A percentile compares a stretch with the other conserved stretches of the same genome.
Evolutionary conservation across 768 basidiomycete genomes (phyloP).

Genomic region (Mycena leptocephala): DNA sequence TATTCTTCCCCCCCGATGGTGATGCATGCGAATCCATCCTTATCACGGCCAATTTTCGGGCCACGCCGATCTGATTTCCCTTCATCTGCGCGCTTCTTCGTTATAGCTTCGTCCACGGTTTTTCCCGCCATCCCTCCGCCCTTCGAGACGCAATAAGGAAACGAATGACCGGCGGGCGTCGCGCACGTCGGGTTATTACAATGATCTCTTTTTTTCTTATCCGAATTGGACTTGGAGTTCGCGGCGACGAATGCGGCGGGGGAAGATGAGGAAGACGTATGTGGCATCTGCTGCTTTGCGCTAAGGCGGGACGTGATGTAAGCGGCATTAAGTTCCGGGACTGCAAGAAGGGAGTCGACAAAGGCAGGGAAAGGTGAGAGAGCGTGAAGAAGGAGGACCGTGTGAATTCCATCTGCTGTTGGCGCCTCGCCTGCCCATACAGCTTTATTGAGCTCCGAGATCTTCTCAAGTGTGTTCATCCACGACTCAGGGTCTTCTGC

Average conservation of each 20-base stretch:
- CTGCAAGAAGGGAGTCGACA: no score
- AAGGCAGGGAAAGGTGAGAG: no score
- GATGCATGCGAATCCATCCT: neutral
- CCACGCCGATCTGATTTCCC: neutral
- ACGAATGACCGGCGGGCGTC: neutral
- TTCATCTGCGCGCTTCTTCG: neutral
- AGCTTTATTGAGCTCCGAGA: no score
- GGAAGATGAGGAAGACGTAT: no score
- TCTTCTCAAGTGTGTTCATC: no score
- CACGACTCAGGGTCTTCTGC: no score
- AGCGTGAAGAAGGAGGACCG: no score
- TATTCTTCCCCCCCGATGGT: neutral
- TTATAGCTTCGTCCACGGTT: neutral
- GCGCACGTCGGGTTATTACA: neutral
- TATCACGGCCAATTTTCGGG: neutral
- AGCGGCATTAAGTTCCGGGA: no score
- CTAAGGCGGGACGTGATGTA: no score
- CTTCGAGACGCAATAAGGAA: neutral
- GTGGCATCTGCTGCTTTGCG: no score
- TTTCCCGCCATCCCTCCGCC: conserved; percentile 8
- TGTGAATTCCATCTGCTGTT: no score
- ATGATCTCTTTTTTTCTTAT: neutral
- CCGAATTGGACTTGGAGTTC: neutral
- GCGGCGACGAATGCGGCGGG: neutral
- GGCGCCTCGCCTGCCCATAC: no score